phyloP scores from a whole-genome alignment of 306 rosid species.

The Dalbergia oliveri region DNA sequence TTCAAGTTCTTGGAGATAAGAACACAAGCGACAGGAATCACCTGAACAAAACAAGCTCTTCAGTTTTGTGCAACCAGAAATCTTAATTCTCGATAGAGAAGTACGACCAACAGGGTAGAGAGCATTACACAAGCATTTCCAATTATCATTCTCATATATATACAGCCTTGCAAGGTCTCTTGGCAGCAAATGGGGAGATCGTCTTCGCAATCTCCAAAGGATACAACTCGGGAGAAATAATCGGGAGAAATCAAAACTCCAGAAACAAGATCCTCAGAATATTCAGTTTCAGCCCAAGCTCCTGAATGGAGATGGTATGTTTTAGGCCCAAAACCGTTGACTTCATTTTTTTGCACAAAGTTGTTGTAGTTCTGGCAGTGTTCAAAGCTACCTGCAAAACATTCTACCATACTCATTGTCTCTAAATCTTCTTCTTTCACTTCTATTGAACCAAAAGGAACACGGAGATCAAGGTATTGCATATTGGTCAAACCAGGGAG shows the following conservation, averaged over 20 bases:
- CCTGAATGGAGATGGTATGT: background rate
- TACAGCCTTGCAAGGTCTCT: background rate
- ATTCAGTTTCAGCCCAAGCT: accelerated
- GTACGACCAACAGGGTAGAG: background rate
- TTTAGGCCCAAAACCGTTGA: background rate
- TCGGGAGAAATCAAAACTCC: accelerated
- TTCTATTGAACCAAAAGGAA: too few species aligned
- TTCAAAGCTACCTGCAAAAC: background rate
- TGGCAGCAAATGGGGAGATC: background rate
- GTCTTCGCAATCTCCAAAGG: background rate
- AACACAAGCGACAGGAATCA: background rate
- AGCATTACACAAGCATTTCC: background rate
- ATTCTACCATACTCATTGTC: background rate
- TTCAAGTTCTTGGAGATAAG: background rate
- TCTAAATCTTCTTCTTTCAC: background rate
- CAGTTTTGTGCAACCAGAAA: background rate
- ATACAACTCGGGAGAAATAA: too few species aligned
- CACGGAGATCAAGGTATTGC: background rate
- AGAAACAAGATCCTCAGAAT: too few species aligned
- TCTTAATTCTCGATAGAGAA: background rate
- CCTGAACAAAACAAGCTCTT: background rate
- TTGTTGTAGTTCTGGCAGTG: background rate
- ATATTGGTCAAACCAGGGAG: background rate
- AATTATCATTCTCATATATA: too few species aligned
- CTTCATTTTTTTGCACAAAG: background rate